A percentile compares a stretch with the other conserved stretches of the same genome.
These are phyloP conservation scores for Arthroderma uncinatum DNA, from an alignment of 2,329 filamentous ascomycete genomes.

Conservation along the genomic window DNA sequence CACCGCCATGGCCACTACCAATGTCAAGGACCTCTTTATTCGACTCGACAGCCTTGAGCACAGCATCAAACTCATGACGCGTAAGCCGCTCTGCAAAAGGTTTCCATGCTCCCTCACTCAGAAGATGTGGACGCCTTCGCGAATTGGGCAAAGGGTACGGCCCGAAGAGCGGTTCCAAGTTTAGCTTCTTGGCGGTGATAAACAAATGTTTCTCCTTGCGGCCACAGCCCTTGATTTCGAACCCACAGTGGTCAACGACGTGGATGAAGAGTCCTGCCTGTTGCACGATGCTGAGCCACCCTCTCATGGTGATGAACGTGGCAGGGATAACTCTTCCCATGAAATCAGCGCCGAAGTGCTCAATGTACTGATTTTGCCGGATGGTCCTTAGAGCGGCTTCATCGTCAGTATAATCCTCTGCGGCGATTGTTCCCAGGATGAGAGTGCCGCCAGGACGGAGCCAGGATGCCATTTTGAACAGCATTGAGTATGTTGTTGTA, in stretches of 20 bases:
- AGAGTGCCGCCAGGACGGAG: constrained; percentile 10
- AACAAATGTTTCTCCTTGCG: not conserved
- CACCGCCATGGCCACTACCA: not conserved
- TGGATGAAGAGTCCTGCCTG: not conserved
- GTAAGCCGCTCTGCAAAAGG: not conserved
- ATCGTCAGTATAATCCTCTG: not conserved
- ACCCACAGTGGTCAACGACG: not conserved
- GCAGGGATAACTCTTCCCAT: not conserved
- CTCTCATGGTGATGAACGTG: not conserved
- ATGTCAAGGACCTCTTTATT: constrained; percentile 7
- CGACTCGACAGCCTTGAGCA: not conserved
- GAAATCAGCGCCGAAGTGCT: not conserved
- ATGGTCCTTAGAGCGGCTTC: constrained; percentile 5
- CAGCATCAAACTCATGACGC: not conserved
- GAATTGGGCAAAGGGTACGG: not conserved
- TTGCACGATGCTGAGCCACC: not conserved
- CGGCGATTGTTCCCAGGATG: constrained; percentile 10
- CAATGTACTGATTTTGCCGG: not conserved
- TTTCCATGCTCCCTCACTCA: constrained; percentile 1
- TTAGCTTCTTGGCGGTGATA: not conserved
- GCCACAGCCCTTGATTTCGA: not conserved
- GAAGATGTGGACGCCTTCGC: not conserved
- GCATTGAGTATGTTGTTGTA: constrained; percentile 9
- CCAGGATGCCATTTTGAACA: constrained; percentile 14
- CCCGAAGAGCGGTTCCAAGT: not conserved